Percentiles rank a stretch among this genome's conserved stretches.
Evolutionary conservation across 2,329 filamentous ascomycete genomes (phyloP).

Genomic region (Paramyrothecium roridum): DNA sequence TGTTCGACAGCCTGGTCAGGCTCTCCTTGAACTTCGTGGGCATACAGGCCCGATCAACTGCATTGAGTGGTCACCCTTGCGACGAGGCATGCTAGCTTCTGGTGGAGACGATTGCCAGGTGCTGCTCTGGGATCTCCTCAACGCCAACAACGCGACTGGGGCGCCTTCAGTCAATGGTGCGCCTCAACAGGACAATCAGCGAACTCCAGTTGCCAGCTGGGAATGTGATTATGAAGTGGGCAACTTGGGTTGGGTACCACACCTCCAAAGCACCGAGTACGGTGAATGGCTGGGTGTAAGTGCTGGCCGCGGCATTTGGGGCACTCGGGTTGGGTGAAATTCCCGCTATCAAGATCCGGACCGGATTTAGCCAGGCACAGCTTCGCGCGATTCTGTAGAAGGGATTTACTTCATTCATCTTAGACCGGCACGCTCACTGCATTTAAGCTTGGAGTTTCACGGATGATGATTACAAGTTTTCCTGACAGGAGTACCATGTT

Average conservation of each 20-base stretch:
- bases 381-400: background rate
- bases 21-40: slow-evolving; percentile 86
- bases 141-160: slow-evolving; percentile 43
- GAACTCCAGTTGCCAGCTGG: slow-evolving; percentile 73
- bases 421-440: background rate
- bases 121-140: slow-evolving; percentile 89
- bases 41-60: slow-evolving; percentile 85
- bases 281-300: slow-evolving; percentile 84
- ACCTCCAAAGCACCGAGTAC: slow-evolving; percentile 62
- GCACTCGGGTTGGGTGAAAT: slow-evolving; percentile 48
- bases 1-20: slow-evolving; percentile 92
- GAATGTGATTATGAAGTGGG: slow-evolving; percentile 83
- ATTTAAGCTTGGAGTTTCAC: background rate
- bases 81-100: slow-evolving; percentile 84
- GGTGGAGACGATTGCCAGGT: slow-evolving; percentile 91
- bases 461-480: background rate
- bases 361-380: background rate
- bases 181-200: slow-evolving; percentile 52
- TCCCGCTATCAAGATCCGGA: background rate
- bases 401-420: background rate
- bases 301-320: slow-evolving; percentile 79
- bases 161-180: slow-evolving; percentile 44
- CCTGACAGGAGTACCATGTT: background rate
- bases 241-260: slow-evolving; percentile 82
- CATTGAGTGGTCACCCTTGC: slow-evolving; percentile 90